Conservation (phyloP, 768 basidiomycete species). For the Cubamyces sp. region DNA sequence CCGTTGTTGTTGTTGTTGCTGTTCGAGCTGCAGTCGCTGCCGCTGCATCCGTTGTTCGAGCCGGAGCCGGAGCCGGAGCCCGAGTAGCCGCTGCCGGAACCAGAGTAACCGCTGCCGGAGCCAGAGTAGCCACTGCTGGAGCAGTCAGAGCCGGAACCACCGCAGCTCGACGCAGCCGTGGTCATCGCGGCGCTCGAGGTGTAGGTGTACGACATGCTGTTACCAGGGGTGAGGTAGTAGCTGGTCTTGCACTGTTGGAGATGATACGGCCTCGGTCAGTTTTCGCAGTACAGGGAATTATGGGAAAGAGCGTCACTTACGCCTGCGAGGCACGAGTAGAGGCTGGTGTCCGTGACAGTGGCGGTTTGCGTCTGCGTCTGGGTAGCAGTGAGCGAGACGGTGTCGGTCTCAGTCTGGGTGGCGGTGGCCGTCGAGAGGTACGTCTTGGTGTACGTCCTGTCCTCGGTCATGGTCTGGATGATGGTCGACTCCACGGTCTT, state of each 20-base stretch:
- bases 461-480: slow-evolving; percentile 54
- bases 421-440: slow-evolving; percentile 50
- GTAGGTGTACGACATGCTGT: slow-evolving; percentile 53
- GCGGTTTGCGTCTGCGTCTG: slow-evolving; percentile 53
- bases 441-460: slow-evolving; percentile 53
- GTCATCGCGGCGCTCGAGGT: slow-evolving; percentile 25
- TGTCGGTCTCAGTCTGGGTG: slow-evolving; percentile 46
- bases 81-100: slow-evolving; percentile 4
- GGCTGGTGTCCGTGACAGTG: slow-evolving; percentile 47
- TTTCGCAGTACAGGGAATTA: background rate
- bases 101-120: slow-evolving; percentile 3
- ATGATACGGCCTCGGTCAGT: slow-evolving; percentile 1
- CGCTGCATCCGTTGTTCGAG: slow-evolving; percentile 15
- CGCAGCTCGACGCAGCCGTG: slow-evolving; percentile 23
- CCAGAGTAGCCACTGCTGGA: slow-evolving; percentile 1
- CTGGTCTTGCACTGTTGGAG: slow-evolving; percentile 57
- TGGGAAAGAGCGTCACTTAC: slow-evolving; percentile 18
- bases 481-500: slow-evolving; percentile 60
- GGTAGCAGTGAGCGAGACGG: slow-evolving; percentile 46
- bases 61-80: slow-evolving; percentile 13
- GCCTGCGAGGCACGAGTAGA: slow-evolving; percentile 6
- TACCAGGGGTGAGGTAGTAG: slow-evolving; percentile 56
- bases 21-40: slow-evolving; percentile 1
- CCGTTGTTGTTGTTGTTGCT: background rate
- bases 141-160: slow-evolving; percentile 7